phyloP scores from a whole-genome alignment of 1,139 yeast genomes.

The Scheffersomyces quercinus region DNA sequence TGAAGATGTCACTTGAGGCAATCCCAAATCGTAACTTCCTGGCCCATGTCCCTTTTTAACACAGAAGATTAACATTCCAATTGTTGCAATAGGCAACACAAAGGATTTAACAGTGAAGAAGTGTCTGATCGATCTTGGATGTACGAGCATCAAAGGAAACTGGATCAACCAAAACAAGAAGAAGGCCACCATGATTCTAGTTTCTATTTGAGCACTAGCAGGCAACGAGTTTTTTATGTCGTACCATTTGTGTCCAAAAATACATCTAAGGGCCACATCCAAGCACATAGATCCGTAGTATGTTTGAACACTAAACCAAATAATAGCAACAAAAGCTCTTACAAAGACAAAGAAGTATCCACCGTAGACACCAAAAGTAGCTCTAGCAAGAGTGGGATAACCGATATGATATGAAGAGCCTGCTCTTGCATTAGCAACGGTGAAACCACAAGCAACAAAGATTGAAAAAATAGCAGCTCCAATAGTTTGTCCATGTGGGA shows the following conservation, averaged over 20 bases:
- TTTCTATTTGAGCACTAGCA: constrained; percentile 24
- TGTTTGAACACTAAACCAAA: constrained; percentile 38
- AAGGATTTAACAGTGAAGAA: constrained; percentile 1
- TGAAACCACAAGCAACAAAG: background rate
- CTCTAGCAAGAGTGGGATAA: constrained; percentile 32
- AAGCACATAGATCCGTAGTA: constrained; percentile 27
- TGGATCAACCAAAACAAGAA: constrained; percentile 3
- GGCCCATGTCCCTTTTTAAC: constrained; percentile 2
- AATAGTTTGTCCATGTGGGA: background rate
- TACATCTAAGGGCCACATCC: background rate
- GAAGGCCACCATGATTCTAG: background rate
- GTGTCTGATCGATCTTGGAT: constrained; percentile 4
- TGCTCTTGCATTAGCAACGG: constrained; percentile 1
- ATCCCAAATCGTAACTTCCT: background rate
- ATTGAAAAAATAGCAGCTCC: background rate
- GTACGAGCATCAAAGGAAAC: constrained; percentile 1
- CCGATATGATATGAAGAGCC: constrained; percentile 25
- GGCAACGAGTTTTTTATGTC: constrained; percentile 25
- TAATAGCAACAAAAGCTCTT: constrained; percentile 32
- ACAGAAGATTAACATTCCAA: constrained; percentile 2
- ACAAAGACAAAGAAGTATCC: constrained; percentile 31
- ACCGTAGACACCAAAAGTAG: constrained; percentile 32
- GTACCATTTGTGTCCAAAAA: constrained; percentile 6
- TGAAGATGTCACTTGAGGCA: background rate
- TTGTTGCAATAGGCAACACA: constrained; percentile 1